A percentile compares a stretch with the other conserved stretches of the same genome.
phyloP scores from a whole-genome alignment of 2,329 filamentous ascomycete species.

The Xylariaceae sp. region DNA sequence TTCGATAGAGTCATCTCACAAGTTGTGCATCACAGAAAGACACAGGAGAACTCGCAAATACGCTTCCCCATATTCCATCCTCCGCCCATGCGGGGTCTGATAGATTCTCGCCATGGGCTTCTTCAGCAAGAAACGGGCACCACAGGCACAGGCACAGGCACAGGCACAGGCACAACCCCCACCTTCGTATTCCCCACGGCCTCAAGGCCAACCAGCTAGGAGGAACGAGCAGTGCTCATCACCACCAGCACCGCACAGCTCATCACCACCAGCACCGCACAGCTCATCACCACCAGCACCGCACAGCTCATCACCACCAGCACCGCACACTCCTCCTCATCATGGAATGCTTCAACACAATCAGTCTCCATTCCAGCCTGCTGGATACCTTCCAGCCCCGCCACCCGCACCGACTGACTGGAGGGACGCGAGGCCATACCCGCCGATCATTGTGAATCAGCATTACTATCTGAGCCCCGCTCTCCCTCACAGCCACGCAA shows the following conservation, averaged over 20 bases:
- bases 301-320: too few relatives aligned
- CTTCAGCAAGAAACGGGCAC: constrained; percentile 15
- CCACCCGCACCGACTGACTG: constrained; percentile 16
- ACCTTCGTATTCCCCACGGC: not conserved
- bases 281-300: not conserved
- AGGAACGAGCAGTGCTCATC: too few relatives aligned
- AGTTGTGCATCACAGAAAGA: not conserved
- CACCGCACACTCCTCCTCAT: not conserved
- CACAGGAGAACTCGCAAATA: not conserved
- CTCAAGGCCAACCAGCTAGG: constrained; percentile 1
- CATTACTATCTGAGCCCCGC: constrained; percentile 41
- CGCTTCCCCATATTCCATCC: not conserved
- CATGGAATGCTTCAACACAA: not conserved
- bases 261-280: not conserved
- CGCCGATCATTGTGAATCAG: constrained; percentile 47
- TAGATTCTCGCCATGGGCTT: constrained; percentile 11
- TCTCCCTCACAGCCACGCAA: constrained; percentile 13
- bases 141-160: too few relatives aligned
- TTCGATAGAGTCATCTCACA: not conserved
- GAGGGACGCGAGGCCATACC: constrained; percentile 23
- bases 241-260: too few relatives aligned
- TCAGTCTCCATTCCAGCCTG: not conserved
- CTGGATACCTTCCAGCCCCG: constrained; percentile 13
- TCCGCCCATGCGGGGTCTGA: not conserved
- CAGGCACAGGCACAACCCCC: constrained; percentile 2